Conservation (phyloP, 73 alveolate genomes). For the Breviolum minutum region DNA sequence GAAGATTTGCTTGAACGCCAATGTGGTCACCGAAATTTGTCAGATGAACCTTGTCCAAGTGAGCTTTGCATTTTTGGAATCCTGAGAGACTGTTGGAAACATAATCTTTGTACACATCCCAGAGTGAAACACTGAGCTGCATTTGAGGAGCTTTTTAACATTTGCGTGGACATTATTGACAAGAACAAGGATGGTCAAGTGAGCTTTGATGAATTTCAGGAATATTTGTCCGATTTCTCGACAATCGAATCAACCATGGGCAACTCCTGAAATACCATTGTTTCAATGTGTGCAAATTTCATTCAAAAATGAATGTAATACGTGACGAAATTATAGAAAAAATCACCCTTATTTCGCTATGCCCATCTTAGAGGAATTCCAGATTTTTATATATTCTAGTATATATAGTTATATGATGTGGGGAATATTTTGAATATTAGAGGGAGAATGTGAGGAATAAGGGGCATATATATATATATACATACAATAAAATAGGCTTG, state of each 20-base stretch:
- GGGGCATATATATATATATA: no score
- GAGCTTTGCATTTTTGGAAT: no score
- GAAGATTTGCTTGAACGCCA: slow-evolving; percentile 77
- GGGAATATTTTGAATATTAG: no score
- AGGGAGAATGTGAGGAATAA: no score
- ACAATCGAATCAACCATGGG: slow-evolving; percentile 49
- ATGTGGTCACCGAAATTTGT: slow-evolving; percentile 53
- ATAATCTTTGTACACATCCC: neutral
- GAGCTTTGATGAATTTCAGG: slow-evolving; percentile 75
- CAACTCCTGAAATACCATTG: neutral
- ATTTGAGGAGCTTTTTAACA: slow-evolving; percentile 34
- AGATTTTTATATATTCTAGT: no score
- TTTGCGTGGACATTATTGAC: slow-evolving; percentile 36
- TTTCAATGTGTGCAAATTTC: neutral
- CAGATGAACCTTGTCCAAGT: slow-evolving; percentile 14
- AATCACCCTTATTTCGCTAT: no score
- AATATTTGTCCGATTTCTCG: slow-evolving; percentile 49
- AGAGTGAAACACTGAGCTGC: neutral
- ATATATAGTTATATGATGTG: neutral
- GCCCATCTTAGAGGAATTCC: no score
- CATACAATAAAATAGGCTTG: no score
- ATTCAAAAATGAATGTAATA: neutral
- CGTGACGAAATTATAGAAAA: no score
- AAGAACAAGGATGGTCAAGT: slow-evolving; percentile 44
- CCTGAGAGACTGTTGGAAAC: neutral